Base-by-base conservation (phyloP, 148 eudicot species). In the Camellia granthamiana region DNA sequence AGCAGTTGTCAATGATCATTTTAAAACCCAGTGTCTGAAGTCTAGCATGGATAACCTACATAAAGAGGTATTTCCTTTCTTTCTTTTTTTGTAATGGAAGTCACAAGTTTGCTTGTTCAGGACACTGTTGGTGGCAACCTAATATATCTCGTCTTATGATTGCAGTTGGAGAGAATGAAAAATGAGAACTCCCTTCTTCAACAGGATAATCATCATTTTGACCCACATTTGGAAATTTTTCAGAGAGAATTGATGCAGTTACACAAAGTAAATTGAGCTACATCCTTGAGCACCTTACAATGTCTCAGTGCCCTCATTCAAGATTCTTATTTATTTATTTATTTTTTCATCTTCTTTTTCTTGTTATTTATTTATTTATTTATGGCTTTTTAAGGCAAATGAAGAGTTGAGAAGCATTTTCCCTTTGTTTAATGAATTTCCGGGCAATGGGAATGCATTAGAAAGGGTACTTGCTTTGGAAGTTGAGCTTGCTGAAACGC, bases 381-480 rank as follows among this genome's bases (percentile, higher is more conserved):
- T 30, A 1, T 30, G 55, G 38, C 8, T 69, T 42, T 18, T 81
- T 52, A 65, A 96, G 99, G 92, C 89, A 47, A 91, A 90, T 79
- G 89, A 92, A 87, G 95, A 94, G 87, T 86, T 96, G 62, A 79
- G 89, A 77, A 87, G 83, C 80, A 86, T 90, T 80, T 96, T 91
- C 74, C 93, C 98, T 56, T 70, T 76, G 55, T 91, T 84, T 71
- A 77, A 84, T 60, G 91, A 89, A 62, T 87, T 30, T 30, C 38
- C 92, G 16, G 87, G 86, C 79, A 83, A 82, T 84, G 99, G 95
- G 63, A 90, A 92, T 82, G 90, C 99, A 44, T 82, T 96, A 51
- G 99, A 94, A 77, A 88, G 99, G 89, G 97, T 92, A 23, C 97
- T 96, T 77, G 99, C 99, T 62, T 82, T 96, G 89, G 99, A 93